Base-by-base conservation (phyloP, 345 rosid species). In the Psidium guajava region DNA sequence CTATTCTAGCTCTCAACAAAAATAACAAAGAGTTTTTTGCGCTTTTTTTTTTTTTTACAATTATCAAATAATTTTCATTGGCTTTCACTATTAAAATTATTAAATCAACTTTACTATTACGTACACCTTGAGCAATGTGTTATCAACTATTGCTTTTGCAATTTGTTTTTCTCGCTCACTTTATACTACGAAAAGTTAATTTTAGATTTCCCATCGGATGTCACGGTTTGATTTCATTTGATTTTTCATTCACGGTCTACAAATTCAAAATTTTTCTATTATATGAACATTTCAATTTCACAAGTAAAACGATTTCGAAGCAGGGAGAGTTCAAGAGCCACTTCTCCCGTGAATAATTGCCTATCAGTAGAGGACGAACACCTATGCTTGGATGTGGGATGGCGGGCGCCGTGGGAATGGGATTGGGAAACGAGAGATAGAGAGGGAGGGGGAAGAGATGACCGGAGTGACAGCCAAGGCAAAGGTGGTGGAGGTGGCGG, bases 361-460 rank as follows among this genome's bases (percentile, higher is more conserved):
- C 69, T n/a, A 2, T 0, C 16, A 58, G 69, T 6, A 58, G 12
- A 32, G 28, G 32, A n/a, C 7, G 69, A 2, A 58, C 69, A 58
- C 69, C 16, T 12, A 4, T 6, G 18, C 69, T 58, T 58, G 69
- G 15, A 59, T 27, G 16, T 27, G 73, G 20, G 10, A 59, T 27
- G 73, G 0, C 20, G 0, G 0, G 40, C 40, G 0, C 28, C 0
- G 20, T 59, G 0, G 16, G 40, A 14, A 27, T 27, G 36, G 2
- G 36, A 59, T 13, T 59, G 5, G 40, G 36, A 49, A 49, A 49
- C n/a, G n/a, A 3, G 54, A 52, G 54, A n/a, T 13, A 12, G 36
- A 27, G 2, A n/a, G n/a, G n/a, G 12, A 21, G 58, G 18, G 36
- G 36, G 9, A 13, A 59, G 40, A 59, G 20, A 59, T 0, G 10